Base-by-base conservation (phyloP, 345 rosid genomes). In the Mercurialis annua region DNA sequence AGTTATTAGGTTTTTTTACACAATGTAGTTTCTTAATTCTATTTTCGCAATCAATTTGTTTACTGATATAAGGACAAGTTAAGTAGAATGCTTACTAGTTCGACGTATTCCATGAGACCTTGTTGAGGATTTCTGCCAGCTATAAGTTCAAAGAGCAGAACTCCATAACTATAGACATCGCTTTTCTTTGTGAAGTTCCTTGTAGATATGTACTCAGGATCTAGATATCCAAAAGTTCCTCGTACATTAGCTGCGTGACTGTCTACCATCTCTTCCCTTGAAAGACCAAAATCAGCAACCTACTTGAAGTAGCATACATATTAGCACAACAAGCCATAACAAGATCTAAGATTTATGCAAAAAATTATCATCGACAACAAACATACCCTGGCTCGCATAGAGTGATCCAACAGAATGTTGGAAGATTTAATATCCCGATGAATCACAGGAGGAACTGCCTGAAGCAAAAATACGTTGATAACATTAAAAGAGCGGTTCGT, bases 211-310 rank as follows among this genome's bases (percentile, higher is more conserved):
- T 94, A 94, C 64, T 94, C 98, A 2, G 99, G 99, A 80, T 94
- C 99, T 44, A 94, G 98, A 72, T 92, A 94, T 62, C 99, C 99
- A 69, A 89, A 89, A 15, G 99, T 94, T 76, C 99, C 99, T 48
- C 90, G 76, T 57, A 95, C 60, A 63, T 92, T 86, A 30, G 87
- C 99, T 5, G 86, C 92, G 47, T 90, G 86, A 64, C 77, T 82
- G 65, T 89, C 87, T 24, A 85, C 90, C 91, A 83, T 84, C 79
- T 92, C 99, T 83, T 91, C 99, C 78, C 98, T 87, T 57, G 99
- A 94, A 52, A 94, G 96, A 34, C 99, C 99, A 74, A 94, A 92
- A 79, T 94, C 99, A 73, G 99, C 95, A 18, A 94, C 98, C 99
- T 94, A 62, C 61, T 71, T 54, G 36, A 61, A 67, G 47, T 42